A percentile compares a stretch with the other conserved stretches of the same genome.
Conservation (phyloP, 768 basidiomycete species). For the Mycena galericulata region DNA sequence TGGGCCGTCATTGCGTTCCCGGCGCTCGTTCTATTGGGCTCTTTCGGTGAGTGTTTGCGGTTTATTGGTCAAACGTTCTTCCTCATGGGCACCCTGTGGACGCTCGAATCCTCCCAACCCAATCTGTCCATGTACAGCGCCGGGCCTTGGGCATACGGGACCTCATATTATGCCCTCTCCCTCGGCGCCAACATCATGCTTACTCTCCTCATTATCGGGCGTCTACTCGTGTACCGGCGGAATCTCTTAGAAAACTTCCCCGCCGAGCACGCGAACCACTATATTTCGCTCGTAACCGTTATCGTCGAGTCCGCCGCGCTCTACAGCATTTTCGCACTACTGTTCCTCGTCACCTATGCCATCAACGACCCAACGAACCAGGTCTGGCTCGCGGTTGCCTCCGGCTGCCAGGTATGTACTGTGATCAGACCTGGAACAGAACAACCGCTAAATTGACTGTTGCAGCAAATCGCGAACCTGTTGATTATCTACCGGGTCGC, state of each 20-base stretch:
- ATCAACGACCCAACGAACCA: slow-evolving; percentile 54
- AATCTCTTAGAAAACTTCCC: slow-evolving; percentile 45
- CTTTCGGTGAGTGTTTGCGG: slow-evolving; percentile 50
- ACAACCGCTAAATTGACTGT: background rate
- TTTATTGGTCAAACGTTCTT: background rate
- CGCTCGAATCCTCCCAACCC: slow-evolving; percentile 55
- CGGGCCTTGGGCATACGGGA: slow-evolving; percentile 50
- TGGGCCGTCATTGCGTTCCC: slow-evolving; percentile 52
- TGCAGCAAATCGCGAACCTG: slow-evolving; percentile 51
- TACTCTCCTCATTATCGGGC: slow-evolving; percentile 52
- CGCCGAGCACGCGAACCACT: slow-evolving; percentile 48
- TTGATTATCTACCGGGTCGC: slow-evolving; percentile 57
- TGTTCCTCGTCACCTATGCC: slow-evolving; percentile 57
- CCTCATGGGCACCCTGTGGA: slow-evolving; percentile 55
- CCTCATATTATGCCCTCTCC: slow-evolving; percentile 53
- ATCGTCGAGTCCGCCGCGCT: slow-evolving; percentile 59
- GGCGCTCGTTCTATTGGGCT: slow-evolving; percentile 48
- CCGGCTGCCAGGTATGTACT: slow-evolving; percentile 49
- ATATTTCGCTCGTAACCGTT: slow-evolving; percentile 51
- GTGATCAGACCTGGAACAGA: background rate
- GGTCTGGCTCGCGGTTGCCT: slow-evolving; percentile 51
- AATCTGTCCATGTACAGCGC: slow-evolving; percentile 53
- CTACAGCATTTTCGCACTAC: slow-evolving; percentile 54
- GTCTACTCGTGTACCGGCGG: slow-evolving; percentile 50
- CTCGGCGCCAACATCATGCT: slow-evolving; percentile 56